Evolutionary conservation across 768 basidiomycete species (phyloP).

Genomic region (Russula abietina): DNA sequence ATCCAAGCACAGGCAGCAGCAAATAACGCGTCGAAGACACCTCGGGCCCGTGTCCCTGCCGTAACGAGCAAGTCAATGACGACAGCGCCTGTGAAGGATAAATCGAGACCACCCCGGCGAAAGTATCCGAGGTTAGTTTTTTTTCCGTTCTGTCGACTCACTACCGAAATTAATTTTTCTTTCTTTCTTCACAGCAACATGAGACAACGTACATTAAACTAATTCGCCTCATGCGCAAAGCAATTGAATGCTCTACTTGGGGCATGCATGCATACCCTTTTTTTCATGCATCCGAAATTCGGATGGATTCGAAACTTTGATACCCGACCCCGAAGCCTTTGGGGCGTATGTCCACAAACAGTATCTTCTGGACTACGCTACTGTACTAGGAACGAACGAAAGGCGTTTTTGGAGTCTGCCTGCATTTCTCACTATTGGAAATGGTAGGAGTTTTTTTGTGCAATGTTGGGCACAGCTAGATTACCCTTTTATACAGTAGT

Average conservation of each 20-base stretch:
- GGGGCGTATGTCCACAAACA: too few species aligned
- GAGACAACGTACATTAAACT: not conserved
- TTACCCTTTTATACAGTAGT: not conserved
- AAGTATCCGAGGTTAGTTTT: conserved; percentile 11
- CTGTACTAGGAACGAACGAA: not conserved
- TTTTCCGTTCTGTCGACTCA: not conserved
- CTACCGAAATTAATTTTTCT: not conserved
- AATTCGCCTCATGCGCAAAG: too few species aligned
- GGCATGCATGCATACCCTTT: not conserved
- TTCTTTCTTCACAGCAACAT: conserved; percentile 6
- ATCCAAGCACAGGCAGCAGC: not conserved
- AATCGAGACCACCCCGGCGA: not conserved
- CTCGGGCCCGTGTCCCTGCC: conserved; percentile 7
- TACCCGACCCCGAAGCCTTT: too few species aligned
- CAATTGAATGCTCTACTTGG: not conserved
- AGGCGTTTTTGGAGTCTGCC: not conserved
- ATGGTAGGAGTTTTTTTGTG: not conserved
- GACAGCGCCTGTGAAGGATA: conserved; percentile 12
- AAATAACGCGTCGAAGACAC: not conserved
- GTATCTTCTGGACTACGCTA: too few species aligned
- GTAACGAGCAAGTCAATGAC: conserved; percentile 18
- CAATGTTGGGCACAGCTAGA: not conserved
- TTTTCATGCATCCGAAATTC: not conserved
- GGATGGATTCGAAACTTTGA: not conserved
- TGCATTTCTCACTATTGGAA: not conserved